Base-by-base conservation (phyloP, 2,329 filamentous ascomycete species). In the Colletotrichum agaves region DNA sequence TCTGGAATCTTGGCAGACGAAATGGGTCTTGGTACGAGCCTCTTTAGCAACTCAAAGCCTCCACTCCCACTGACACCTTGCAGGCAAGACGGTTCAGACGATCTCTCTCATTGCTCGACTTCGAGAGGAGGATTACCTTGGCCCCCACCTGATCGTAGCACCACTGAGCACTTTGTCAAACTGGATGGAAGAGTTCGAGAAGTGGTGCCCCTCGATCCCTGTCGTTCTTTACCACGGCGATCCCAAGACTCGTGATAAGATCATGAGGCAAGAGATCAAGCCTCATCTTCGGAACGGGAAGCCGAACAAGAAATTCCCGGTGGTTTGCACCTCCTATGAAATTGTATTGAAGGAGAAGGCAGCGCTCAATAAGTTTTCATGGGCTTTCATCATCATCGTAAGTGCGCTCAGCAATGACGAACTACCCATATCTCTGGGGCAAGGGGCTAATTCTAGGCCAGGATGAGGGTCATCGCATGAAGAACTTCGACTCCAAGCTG, bases 311-410 rank as follows among this genome's bases (percentile, higher is more conserved):
- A 87, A 91, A 50, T 99, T 98, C 69, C 96, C 96, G 0, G 91
- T 99, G 0, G 92, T 98, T 0, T 94, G 94, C 74, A 99, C 96
- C 0, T 97, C 91, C 43, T 98, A 98, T 73, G 96, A 99, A 76
- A 98, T 99, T 75, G 94, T 97, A 61, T 90, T 99, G 80, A 91
- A 93, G 73, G 96, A 99, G 75, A 89, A 93, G 41, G 91, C 93
- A 59, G 90, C 90, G 39, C 81, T 99, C 5, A 89, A 90, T 0
- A 91, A 91, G 64, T 95, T 97, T 63, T 91, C 94, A 39, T 99
- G 96, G 96, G 93, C 97, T 61, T 98, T 97, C 73, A 98, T 99
- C 74, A 96, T 99, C 72, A 97, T 99, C 69, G 91, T 91, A 79
- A 76, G 87, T 78, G 7, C 17, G 5, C 6, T 13, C 2, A 37